Conservation (phyloP, 2,329 filamentous ascomycete genomes). For the Pseudogymnoascus pannorum region DNA sequence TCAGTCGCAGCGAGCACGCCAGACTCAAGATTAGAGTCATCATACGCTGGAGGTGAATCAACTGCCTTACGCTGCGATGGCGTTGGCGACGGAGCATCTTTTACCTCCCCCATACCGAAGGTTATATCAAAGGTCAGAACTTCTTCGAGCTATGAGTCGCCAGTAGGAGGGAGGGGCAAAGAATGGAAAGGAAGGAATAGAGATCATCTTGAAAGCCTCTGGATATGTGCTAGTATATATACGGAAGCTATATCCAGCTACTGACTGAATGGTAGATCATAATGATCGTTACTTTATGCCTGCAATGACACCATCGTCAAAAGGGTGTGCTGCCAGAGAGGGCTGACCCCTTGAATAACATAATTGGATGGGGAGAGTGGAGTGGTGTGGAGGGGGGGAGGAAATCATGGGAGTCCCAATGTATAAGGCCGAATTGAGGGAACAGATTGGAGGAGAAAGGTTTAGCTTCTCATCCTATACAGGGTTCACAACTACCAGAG, state of each 20-base stretch:
- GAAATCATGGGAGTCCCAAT: background rate
- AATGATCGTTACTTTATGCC: constrained; percentile 2
- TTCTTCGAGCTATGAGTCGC: background rate
- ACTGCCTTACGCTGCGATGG: background rate
- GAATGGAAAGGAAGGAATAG: background rate
- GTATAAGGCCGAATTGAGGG: background rate
- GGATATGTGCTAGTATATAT: background rate
- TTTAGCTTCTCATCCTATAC: background rate
- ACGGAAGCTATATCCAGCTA: background rate
- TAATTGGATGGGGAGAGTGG: background rate
- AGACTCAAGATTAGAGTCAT: background rate
- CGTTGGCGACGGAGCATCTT: background rate
- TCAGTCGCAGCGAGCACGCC: background rate
- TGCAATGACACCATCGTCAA: background rate
- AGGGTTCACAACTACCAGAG: background rate
- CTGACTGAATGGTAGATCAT: background rate
- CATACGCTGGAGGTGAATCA: background rate
- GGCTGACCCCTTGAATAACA: background rate
- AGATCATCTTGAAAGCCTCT: background rate
- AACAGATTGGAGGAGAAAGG: background rate
- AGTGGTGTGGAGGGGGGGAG: background rate
- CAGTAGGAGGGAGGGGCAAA: background rate
- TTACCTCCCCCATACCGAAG: background rate
- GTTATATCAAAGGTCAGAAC: background rate
- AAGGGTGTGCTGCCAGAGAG: constrained; percentile 1